These are phyloP conservation scores for Aspergillus leporis DNA, from an alignment of 495 filamentous ascomycete genomes.

Conservation along the genomic window DNA sequence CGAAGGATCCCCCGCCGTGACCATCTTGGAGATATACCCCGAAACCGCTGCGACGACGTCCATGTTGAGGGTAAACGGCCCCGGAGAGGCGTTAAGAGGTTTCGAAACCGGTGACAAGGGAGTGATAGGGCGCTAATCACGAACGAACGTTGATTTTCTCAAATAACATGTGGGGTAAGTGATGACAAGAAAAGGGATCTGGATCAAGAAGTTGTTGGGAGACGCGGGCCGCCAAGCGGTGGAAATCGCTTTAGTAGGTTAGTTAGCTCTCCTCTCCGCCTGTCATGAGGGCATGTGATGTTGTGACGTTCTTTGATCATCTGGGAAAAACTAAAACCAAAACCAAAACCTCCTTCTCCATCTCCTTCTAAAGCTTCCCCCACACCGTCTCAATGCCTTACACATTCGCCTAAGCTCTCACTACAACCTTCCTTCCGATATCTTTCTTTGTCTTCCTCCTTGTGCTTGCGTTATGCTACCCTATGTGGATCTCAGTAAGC, in stretches of 20 bases:
- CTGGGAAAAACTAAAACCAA: no score
- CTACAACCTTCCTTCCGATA: neutral
- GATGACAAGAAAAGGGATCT: neutral
- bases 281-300: slow-evolving; percentile 7
- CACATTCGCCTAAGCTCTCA: neutral
- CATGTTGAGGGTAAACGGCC: slow-evolving; percentile 53
- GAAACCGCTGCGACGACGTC: slow-evolving; percentile 90
- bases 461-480: slow-evolving; percentile 75
- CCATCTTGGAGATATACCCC: slow-evolving; percentile 97
- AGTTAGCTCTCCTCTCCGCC: neutral
- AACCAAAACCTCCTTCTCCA: no score
- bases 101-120: neutral
- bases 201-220: no score
- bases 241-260: no score
- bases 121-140: neutral
- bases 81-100: neutral
- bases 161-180: slow-evolving; percentile 12
- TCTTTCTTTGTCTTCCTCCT: neutral
- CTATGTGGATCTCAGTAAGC: slow-evolving; percentile 78
- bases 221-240: slow-evolving; percentile 9
- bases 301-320: no score
- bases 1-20: slow-evolving; percentile 75
- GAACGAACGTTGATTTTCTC: neutral
- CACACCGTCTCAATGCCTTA: neutral
- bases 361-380: neutral